These are phyloP conservation scores for Dothiorella sarmentorum DNA, from an alignment of 2,329 filamentous ascomycete genomes.

Conservation along the genomic window DNA sequence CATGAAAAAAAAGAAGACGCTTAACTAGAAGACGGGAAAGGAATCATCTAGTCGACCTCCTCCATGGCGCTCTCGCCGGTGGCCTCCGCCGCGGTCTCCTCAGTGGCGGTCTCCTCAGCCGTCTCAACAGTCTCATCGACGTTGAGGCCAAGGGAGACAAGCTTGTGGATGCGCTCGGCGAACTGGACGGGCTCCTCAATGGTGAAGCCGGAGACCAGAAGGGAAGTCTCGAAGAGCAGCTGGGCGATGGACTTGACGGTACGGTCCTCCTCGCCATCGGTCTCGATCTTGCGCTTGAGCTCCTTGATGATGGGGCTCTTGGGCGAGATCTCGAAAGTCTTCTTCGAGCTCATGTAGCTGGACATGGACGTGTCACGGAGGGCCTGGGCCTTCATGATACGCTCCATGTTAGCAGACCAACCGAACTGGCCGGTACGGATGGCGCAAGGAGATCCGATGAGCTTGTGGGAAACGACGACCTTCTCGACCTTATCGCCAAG, in stretches of 20 bases:
- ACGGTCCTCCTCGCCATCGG: slow-evolving; percentile 96
- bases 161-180: slow-evolving; percentile 99
- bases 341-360: slow-evolving; percentile 99
- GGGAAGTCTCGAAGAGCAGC: slow-evolving; percentile 97
- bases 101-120: slow-evolving; percentile 54
- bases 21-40: slow-evolving; percentile 10
- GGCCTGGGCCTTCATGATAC: slow-evolving; percentile 99
- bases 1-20: slow-evolving; percentile 13
- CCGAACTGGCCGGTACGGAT: slow-evolving; percentile 99
- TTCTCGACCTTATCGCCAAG: slow-evolving; percentile 99
- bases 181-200: slow-evolving; percentile 98
- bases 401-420: slow-evolving; percentile 99
- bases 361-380: slow-evolving; percentile 99
- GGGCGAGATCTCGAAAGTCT: slow-evolving; percentile 99
- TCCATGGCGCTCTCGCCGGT: slow-evolving; percentile 95
- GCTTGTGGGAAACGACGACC: slow-evolving; percentile 98
- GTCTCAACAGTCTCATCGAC: slow-evolving; percentile 90
- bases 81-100: slow-evolving; percentile 58
- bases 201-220: slow-evolving; percentile 98
- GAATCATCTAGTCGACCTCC: slow-evolving; percentile 82
- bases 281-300: slow-evolving; percentile 98
- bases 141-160: slow-evolving; percentile 95
- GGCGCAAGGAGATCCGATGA: slow-evolving; percentile 88
- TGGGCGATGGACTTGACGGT: slow-evolving; percentile 99
- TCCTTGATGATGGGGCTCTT: slow-evolving; percentile 97